Evolutionary conservation across 495 filamentous ascomycete species (phyloP).

Genomic region (Hypoxylon fragiforme): DNA sequence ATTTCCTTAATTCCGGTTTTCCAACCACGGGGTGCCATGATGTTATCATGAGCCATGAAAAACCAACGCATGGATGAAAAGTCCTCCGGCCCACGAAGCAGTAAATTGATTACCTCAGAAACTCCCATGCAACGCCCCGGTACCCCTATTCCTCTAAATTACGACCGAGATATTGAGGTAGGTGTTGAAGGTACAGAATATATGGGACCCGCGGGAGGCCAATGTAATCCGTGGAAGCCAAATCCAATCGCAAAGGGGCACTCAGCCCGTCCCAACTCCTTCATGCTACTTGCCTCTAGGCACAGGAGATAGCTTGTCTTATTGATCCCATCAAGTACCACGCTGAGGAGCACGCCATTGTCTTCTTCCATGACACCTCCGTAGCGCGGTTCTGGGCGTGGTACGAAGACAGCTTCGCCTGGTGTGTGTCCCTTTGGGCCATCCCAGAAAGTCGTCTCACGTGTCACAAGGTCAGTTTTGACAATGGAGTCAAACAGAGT

Average conservation of each 20-base stretch:
- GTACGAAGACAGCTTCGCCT: slow-evolving; percentile 74
- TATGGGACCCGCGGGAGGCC: no score
- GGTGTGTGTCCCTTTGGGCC: slow-evolving; percentile 64
- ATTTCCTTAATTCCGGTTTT: no score
- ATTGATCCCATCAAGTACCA: slow-evolving; percentile 67
- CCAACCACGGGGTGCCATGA: no score
- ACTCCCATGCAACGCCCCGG: no score
- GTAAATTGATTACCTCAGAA: no score
- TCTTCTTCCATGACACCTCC: slow-evolving; percentile 56
- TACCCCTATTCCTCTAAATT: no score
- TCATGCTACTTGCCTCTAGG: slow-evolving; percentile 66
- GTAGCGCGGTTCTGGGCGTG: slow-evolving; percentile 44
- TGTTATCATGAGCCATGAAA: no score
- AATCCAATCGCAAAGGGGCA: slow-evolving; percentile 63
- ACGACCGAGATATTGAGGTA: no score
- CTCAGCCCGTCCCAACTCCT: slow-evolving; percentile 68
- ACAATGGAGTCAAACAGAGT: slow-evolving; percentile 67
- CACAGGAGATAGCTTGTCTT: slow-evolving; percentile 71
- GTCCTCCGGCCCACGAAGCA: no score
- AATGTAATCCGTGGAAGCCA: slow-evolving; percentile 73
- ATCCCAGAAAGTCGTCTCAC: slow-evolving; percentile 56
- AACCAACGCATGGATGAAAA: no score
- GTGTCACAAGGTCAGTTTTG: slow-evolving; percentile 66
- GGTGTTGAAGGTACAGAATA: no score
- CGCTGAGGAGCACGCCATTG: slow-evolving; percentile 70